Evolutionary conservation across 345 rosid species (phyloP).

Genomic region (Microcos paniculata): DNA sequence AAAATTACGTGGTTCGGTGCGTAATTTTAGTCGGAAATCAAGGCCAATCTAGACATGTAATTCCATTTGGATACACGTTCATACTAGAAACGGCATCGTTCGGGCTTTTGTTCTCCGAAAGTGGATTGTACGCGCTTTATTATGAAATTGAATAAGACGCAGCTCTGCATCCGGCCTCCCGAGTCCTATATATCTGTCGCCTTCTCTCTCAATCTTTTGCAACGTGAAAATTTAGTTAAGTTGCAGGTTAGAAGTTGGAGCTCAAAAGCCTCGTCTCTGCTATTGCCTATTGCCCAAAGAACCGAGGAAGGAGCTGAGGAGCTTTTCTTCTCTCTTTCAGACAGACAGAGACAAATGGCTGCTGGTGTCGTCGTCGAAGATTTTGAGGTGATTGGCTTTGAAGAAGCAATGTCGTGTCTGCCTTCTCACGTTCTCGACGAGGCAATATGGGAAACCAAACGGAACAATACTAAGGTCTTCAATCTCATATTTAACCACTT

Average conservation of each 20-base stretch:
- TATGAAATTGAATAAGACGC: background rate
- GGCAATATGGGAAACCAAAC: conserved; percentile 34
- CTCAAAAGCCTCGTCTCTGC: conserved; percentile 21
- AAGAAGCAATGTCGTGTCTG: conserved; percentile 47
- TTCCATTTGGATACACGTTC: background rate
- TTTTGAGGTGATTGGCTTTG: conserved; percentile 37
- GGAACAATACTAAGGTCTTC: conserved; percentile 20
- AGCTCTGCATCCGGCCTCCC: background rate
- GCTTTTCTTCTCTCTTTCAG: background rate
- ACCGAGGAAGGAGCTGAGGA: conserved; percentile 13
- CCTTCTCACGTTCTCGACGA: conserved; percentile 55
- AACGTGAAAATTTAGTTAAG: conserved; percentile 47
- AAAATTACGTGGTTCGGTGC: background rate
- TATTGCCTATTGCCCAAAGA: conserved; percentile 14
- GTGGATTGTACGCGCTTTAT: background rate
- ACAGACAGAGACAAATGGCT: conserved; percentile 23
- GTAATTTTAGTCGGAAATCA: conserved; percentile 16
- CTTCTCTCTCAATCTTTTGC: conserved; percentile 6
- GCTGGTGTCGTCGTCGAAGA: conserved; percentile 22
- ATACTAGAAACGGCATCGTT: background rate
- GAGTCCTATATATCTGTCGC: background rate
- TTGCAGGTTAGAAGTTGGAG: conserved; percentile 81
- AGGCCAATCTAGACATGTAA: background rate
- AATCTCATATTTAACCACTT: too few species aligned
- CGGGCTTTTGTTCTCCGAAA: background rate